phyloP scores from a whole-genome alignment of 768 basidiomycete species.

The Trametes cingulata region DNA sequence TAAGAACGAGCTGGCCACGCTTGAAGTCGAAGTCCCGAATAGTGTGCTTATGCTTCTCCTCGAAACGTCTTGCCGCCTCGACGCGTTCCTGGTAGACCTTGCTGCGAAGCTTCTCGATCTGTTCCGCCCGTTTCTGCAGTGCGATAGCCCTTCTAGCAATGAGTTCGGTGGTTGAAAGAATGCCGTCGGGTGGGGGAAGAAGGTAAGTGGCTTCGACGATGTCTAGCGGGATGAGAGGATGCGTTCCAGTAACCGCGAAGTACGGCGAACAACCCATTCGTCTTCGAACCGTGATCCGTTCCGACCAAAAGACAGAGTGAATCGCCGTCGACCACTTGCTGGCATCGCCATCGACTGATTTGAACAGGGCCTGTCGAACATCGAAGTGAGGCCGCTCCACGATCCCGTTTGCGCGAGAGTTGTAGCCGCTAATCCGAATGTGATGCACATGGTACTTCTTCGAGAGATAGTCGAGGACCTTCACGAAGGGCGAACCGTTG shows the following conservation, averaged over 20 bases:
- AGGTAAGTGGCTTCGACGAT: constrained; percentile 23
- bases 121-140: constrained; percentile 13
- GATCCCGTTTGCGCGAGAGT: no score
- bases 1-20: constrained; percentile 31
- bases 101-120: constrained; percentile 8
- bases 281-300: constrained; percentile 34
- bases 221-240: constrained; percentile 26
- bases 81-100: constrained; percentile 7
- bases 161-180: constrained; percentile 20
- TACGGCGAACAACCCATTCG: constrained; percentile 36
- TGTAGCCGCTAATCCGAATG: no score
- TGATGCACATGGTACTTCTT: constrained; percentile 37
- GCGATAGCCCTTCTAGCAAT: constrained; percentile 17
- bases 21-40: constrained; percentile 31
- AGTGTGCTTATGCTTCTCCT: constrained; percentile 9
- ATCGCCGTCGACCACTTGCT: constrained; percentile 27
- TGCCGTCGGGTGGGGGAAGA: not conserved
- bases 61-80: constrained; percentile 14
- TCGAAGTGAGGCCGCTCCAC: constrained; percentile 26
- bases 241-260: constrained; percentile 15
- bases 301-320: constrained; percentile 38
- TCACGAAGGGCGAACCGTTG: constrained; percentile 38
- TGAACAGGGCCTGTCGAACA: constrained; percentile 25
- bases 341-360: constrained; percentile 20
- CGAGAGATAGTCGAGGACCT: constrained; percentile 27